A percentile compares a stretch with the other conserved stretches of the same genome.
These are phyloP conservation scores for Tricholoma sp. DNA, from an alignment of 768 basidiomycete species.

Conservation along the genomic window DNA sequence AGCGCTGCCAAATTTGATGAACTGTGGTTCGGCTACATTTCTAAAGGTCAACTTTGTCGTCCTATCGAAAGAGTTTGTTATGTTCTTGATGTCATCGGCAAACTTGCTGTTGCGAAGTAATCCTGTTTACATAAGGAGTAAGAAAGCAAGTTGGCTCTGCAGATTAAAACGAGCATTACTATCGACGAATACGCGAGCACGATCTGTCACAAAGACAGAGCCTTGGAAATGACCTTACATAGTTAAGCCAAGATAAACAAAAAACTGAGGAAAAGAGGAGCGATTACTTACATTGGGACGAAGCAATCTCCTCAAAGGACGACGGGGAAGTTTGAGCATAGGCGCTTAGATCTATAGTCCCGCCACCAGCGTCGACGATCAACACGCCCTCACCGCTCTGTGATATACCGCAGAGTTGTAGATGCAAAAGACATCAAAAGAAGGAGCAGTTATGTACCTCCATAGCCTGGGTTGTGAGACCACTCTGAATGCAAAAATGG, in stretches of 20 bases:
- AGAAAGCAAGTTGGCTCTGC: not conserved
- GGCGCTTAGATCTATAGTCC: slow-evolving; percentile 53
- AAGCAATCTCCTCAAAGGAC: slow-evolving; percentile 44
- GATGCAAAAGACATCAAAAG: not conserved
- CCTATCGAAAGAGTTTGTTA: slow-evolving; percentile 38
- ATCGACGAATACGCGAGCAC: slow-evolving; percentile 30
- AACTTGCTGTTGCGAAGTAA: slow-evolving; percentile 35
- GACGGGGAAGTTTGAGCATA: slow-evolving; percentile 31
- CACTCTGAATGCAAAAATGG: slow-evolving; percentile 44
- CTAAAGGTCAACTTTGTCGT: slow-evolving; percentile 39
- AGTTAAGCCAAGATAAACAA: not conserved
- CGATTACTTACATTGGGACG: slow-evolving; percentile 31
- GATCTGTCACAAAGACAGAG: slow-evolving; percentile 40
- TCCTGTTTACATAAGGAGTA: slow-evolving; percentile 17
- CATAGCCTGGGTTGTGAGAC: slow-evolving; percentile 31
- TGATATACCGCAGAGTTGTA: not conserved
- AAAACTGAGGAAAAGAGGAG: not conserved
- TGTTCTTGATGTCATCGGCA: slow-evolving; percentile 33
- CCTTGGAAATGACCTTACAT: slow-evolving; percentile 41
- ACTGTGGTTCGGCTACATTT: slow-evolving; percentile 29
- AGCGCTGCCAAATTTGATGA: slow-evolving; percentile 38
- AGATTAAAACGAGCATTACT: slow-evolving; percentile 17
- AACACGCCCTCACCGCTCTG: slow-evolving; percentile 42
- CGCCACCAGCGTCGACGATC: slow-evolving; percentile 56
- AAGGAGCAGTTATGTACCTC: slow-evolving; percentile 17